Base-by-base conservation (phyloP, 1,284 basidiomycete species). In the Bjerkandera adusta region DNA sequence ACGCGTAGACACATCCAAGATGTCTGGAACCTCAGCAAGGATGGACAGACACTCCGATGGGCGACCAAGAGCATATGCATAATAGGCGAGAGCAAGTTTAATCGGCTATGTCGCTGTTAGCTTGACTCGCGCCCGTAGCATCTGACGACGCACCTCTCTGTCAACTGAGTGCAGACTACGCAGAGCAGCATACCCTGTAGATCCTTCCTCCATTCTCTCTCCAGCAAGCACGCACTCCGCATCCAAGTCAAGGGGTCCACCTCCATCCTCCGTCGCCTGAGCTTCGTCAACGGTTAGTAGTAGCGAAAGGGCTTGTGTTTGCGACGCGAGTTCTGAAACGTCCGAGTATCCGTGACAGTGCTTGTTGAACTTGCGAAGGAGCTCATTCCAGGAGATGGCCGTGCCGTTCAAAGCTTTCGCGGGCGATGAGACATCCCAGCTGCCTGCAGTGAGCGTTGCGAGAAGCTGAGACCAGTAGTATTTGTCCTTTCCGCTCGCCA, bases 291-390 rank as follows among this genome's bases (percentile, higher is more conserved):
- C 71, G 5, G 70, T 66, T 21, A 90, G 69, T 30, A 85, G 68
- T 16, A 85, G 56, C 1, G 79, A 76, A n/a, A 90, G 68, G 1
- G 72, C 71, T 26, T 83, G 83, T 0, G 80, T 87, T 54, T 85
- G 79, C 0, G 72, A 76, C 4, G 83, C 85, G 47, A 88, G 69
- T 55, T 85, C 79, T 1, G 80, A 72, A n/a, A 85, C 67, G 50
- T 85, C 81, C 48, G 61, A 56, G 53, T 71, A 78, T 0, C 81
- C 79, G 18, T 62, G 71, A 48, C 85, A 88, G 59, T 95, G 92
- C 59, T 94, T 95, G 58, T 87, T 85, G 73, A 92, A 93, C 64
- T 96, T 95, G 55, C 90, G 76, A 21, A 93, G 68, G 13, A 93
- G 76, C 57, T 92, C 88, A 2, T 77, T 73, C 92, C 92, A 95